These are phyloP conservation scores for Curvularia eragrostidis DNA, from an alignment of 2,329 filamentous ascomycete genomes.

Conservation along the genomic window DNA sequence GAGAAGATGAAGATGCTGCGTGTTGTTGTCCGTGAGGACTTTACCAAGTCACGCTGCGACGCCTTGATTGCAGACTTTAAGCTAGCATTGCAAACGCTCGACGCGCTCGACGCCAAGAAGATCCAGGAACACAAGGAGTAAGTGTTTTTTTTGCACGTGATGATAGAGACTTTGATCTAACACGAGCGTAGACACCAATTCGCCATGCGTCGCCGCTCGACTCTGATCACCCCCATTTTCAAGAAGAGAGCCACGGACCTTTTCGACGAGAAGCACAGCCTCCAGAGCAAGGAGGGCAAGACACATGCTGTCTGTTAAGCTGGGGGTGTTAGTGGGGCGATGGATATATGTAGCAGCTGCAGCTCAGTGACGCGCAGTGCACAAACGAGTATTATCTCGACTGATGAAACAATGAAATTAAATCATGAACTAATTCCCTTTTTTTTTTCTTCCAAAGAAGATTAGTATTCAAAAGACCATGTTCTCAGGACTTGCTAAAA, in stretches of 20 bases:
- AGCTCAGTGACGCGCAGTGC: too few species aligned
- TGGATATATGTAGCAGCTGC: not conserved
- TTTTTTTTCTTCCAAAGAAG: too few species aligned
- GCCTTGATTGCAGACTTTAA: conserved; percentile 78
- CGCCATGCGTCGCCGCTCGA: conserved; percentile 37
- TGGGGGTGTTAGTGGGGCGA: too few species aligned
- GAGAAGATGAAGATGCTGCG: conserved; percentile 87
- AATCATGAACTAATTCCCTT: not conserved
- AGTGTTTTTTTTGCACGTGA: conserved; percentile 6
- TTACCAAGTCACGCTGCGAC: conserved; percentile 82
- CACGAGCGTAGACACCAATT: conserved; percentile 25
- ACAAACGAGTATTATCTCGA: not conserved
- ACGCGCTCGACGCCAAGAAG: conserved; percentile 74
- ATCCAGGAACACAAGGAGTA: conserved; percentile 74
- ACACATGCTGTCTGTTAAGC: conserved; percentile 80
- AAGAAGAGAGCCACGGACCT: conserved; percentile 49
- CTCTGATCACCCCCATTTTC: conserved; percentile 34
- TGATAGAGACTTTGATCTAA: not conserved
- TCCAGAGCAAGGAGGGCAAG: conserved; percentile 91
- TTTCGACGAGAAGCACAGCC: conserved; percentile 84
- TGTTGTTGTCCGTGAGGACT: conserved; percentile 91
- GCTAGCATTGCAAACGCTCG: conserved; percentile 73
- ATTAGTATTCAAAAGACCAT: too few species aligned
- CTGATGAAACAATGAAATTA: not conserved
- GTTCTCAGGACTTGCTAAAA: too few species aligned